Conservation (phyloP, 805 yeast genomes). For the Candida sanyiensis region DNA sequence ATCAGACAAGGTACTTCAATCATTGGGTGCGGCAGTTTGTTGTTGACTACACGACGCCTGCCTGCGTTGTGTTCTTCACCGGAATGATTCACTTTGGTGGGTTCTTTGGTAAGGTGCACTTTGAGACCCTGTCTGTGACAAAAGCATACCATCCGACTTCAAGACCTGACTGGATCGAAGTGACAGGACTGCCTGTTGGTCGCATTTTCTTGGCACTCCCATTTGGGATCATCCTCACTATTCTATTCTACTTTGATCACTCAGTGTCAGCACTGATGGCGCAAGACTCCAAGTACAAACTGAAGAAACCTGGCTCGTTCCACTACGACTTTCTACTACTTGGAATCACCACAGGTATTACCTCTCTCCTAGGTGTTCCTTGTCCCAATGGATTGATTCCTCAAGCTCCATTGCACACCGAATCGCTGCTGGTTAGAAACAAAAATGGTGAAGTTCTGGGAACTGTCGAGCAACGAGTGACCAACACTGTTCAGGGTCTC, state of each 20-base stretch:
- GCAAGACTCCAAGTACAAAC: slow-evolving; percentile 74
- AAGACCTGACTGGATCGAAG: slow-evolving; percentile 35
- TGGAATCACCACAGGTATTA: slow-evolving; percentile 80
- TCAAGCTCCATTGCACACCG: slow-evolving; percentile 93
- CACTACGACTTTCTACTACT: slow-evolving; percentile 87
- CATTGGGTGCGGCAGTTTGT: slow-evolving; percentile 60
- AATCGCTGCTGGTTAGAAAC: slow-evolving; percentile 54
- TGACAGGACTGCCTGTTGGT: slow-evolving; percentile 43
- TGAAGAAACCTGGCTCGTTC: slow-evolving; percentile 81
- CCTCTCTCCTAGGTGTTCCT: slow-evolving; percentile 87
- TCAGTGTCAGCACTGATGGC: slow-evolving; percentile 92
- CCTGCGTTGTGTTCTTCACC: slow-evolving; percentile 80
- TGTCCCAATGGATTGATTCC: slow-evolving; percentile 97
- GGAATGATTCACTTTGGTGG: slow-evolving; percentile 94
- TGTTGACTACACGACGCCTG: slow-evolving; percentile 82
- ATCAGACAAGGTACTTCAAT: slow-evolving; percentile 54
- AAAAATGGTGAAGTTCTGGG: slow-evolving; percentile 17
- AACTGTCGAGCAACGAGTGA: slow-evolving; percentile 86
- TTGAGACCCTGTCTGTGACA: slow-evolving; percentile 64
- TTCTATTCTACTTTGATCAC: slow-evolving; percentile 89
- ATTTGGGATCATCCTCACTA: slow-evolving; percentile 79
- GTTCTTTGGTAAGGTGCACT: slow-evolving; percentile 45
- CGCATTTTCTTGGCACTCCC: slow-evolving; percentile 88
- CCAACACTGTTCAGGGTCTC: slow-evolving; percentile 81
- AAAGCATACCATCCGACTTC: slow-evolving; percentile 72